Evolutionary conservation across 2,329 filamentous ascomycete genomes (phyloP), one percentile per base, ranked within the genome.

Genomic region (Mollisia scopiformis): DNA sequence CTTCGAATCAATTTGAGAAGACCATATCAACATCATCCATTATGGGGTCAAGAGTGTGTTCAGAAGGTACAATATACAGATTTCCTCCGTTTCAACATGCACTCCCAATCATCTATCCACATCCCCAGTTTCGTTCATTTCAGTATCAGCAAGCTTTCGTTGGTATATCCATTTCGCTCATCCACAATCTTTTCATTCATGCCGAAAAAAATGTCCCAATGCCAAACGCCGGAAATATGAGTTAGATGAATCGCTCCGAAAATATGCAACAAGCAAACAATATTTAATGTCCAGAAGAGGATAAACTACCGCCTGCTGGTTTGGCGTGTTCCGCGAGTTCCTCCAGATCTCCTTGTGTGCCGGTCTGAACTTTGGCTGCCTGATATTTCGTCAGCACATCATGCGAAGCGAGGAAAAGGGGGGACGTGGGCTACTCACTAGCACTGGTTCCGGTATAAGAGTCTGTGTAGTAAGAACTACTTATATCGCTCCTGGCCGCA

Each of bases 401-500:
- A 13, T 46, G 8, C 41, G 19, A 31, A 55, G 13, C 14, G 23
- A 16, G 33, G 25, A 49, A 14, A 35, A 21, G 39, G 35, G 19
- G 39, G 19, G 23, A 30, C 31, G 43, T 16, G 47, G 28, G 30
- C 50, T 57, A 71, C 71, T 71, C 63, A 74, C 72, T 74, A 54
- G 65, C 68, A 57, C 68, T 73, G 54, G 71, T 73, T 3, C 68
- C 71, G 2, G 71, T 73, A 55, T 69, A 72, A 19, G 71, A 71
- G 59, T 73, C 69, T 11, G 71, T 69, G 53, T 73, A 74, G 57
- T 69, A 72, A 14, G 65, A 63, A 66, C 68, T 71, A 62, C 68
- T 71, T 27, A 70, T 61, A 57, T 71, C 71, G 21, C 62, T 63
- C 31, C 59, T 61, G 1, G 55, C 51, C 27, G 63, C 61, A 58